Percentiles rank a stretch among this genome's conserved stretches.
These are phyloP conservation scores for Wallacemonas sp. DNA, from an alignment of 208 protist species.

Conservation along the genomic window DNA sequence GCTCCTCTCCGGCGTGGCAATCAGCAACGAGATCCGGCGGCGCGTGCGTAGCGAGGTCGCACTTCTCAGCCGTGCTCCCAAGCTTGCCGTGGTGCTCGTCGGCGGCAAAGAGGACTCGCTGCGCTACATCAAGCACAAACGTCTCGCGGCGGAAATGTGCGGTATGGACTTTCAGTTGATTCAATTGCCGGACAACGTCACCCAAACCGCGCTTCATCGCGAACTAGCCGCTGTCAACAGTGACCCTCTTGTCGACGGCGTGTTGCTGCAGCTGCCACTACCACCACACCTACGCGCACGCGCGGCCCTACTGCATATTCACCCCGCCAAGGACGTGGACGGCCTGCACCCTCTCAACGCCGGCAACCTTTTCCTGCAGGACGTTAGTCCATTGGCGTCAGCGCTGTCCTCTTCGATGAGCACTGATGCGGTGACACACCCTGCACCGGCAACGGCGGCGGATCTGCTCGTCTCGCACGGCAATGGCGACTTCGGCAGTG, in stretches of 20 bases:
- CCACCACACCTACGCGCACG: conserved; percentile 87
- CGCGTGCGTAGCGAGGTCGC: conserved; percentile 29
- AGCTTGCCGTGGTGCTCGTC: conserved; percentile 94
- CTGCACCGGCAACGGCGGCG: neutral
- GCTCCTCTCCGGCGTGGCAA: conserved; percentile 34
- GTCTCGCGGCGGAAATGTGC: conserved; percentile 36
- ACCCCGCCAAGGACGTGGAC: conserved; percentile 90
- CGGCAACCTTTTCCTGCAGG: conserved; percentile 72
- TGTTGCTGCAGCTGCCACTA: conserved; percentile 94
- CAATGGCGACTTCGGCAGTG: conserved; percentile 17
- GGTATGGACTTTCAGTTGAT: conserved; percentile 43
- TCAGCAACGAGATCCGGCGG: conserved; percentile 38
- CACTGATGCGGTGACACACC: neutral
- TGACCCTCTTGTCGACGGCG: conserved; percentile 43
- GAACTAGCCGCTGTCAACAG: conserved; percentile 35
- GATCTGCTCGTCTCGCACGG: conserved; percentile 10
- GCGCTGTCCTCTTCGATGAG: neutral
- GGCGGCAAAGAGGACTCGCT: conserved; percentile 77
- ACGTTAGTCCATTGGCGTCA: conserved; percentile 42
- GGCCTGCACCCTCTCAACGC: conserved; percentile 92
- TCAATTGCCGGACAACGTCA: conserved; percentile 22
- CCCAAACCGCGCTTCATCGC: conserved; percentile 34
- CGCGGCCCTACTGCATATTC: conserved; percentile 54
- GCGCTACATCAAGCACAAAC: conserved; percentile 81
- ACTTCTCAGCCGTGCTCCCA: conserved; percentile 43